Base-by-base conservation (phyloP, 208 protist genomes). In the Trypanosoma conorhini region DNA sequence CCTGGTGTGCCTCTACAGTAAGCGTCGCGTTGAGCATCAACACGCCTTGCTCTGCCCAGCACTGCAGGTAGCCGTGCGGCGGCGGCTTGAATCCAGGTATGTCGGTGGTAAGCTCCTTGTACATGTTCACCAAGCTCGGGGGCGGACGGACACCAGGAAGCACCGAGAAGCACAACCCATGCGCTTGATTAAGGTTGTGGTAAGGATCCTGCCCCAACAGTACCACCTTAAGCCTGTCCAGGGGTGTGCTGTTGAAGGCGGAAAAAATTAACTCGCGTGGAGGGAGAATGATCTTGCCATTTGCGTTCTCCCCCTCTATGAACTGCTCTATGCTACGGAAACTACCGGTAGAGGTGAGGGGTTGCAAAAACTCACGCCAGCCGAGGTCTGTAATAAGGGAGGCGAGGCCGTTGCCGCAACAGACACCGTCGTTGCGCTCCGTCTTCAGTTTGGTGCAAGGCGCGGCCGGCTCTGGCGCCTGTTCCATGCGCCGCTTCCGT, bases 191-290 rank as follows among this genome's bases (percentile, higher is more conserved):
- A 57, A 87, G 67, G 40, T 91, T 77, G 67, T 97, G 93, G 76
- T 99, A 99, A 10, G 97, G 98, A 78, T 99, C 98, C 76, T 99
- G 98, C 17, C 98, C 98, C 5, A 99, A 68, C 48, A 99, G 86
- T 5, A 99, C 94, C 38, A 99, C 97, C 70, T 98, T 97, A 0
- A 99, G 70, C 13, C 77, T 55, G 0, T 83, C 72, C 28, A 97
- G 90, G n/a, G 97, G 93, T n/a, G 87, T 89, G 46, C 83, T 77
- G 74, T 98, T 95, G 67, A 99, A 94, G 26, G 92, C 88, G 50
- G 81, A 80, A 72, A 99, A 99, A 67, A 98, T 92, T 22, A 91
- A 46, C 17, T 80, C 67, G 0, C 70, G 57, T 0, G 91, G 92
- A 0, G 97, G 97, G 42, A 94, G 87, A 30, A 99, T 80, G 3